Evolutionary conservation across 257 asterid species (phyloP), one percentile per base, ranked within the genome.

Genomic region (Gentiana macrophylla): DNA sequence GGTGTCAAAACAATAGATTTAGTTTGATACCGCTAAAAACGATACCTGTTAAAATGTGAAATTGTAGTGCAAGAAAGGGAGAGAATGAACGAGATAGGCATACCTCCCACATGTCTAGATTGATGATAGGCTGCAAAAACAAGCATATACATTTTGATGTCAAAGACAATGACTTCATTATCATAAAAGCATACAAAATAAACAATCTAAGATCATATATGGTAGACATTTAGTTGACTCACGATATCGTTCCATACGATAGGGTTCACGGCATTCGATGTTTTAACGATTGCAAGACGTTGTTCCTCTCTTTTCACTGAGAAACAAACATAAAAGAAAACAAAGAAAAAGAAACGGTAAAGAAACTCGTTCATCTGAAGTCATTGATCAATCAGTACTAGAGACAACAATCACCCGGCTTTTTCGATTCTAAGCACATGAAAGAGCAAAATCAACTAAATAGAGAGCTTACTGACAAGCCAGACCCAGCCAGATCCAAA

Each of bases 401-500:
- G 43, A 55, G 35, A 45, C 6, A 10, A 34, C n/a, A 9, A 44
- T 9, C 33, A 49, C 33, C 55, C n/a, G n/a, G n/a, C n/a, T n/a
- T n/a, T n/a, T n/a, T n/a, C n/a, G n/a, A n/a, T n/a, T n/a, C n/a
- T n/a, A n/a, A n/a, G n/a, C n/a, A n/a, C n/a, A n/a, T n/a, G n/a
- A n/a, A n/a, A n/a, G n/a, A n/a, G n/a, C n/a, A n/a, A n/a, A n/a
- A 12, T 11, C 6, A 3, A 52, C 24, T 33, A 41, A 48, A 33
- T 52, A 24, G 35, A 70, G 59, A 74, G 79, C 98, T 90, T 79
- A 90, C 98, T 76, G 60, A 79, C 89, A 65, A 90, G 89, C 98
- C 98, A 90, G 60, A 86, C 75, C 98, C 98, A 90, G 69, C 84
- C 86, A 51, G 98, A 86, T 52, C 96, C 98, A 55, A 90, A 86